Percentiles rank a stretch among this genome's conserved stretches.
phyloP scores from a whole-genome alignment of 2,329 filamentous ascomycete species.

The Mariannaea elegans region DNA sequence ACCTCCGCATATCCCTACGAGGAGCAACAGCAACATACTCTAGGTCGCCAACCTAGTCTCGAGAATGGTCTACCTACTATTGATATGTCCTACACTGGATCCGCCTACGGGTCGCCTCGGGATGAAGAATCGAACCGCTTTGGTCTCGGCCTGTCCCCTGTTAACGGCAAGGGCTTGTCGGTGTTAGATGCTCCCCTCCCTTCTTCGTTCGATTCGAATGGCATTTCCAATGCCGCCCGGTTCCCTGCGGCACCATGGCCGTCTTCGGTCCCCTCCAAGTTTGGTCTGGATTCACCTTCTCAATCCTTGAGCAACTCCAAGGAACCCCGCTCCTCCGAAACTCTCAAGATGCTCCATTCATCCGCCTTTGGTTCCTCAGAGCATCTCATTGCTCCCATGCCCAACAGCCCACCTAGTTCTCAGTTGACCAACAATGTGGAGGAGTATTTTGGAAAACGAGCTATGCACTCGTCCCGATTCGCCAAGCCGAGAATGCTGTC shows the following conservation, averaged over 20 bases:
- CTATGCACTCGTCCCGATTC: conserved; percentile 75
- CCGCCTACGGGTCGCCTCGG: conserved; percentile 82
- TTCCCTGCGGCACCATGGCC: conserved; percentile 83
- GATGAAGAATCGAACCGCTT: conserved; percentile 68
- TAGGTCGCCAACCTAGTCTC: conserved; percentile 60
- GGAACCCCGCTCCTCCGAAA: conserved; percentile 68
- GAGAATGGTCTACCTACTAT: conserved; percentile 66
- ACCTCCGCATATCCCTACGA: conserved; percentile 51
- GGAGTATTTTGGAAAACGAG: conserved; percentile 74
- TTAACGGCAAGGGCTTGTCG: conserved; percentile 77
- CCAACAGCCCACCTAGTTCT: conserved; percentile 59
- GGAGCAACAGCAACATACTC: conserved; percentile 52
- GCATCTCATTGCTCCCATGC: conserved; percentile 63
- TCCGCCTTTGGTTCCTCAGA: conserved; percentile 74
- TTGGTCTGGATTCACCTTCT: conserved; percentile 86
- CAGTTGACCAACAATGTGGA: conserved; percentile 59
- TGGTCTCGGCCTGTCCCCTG: conserved; percentile 82
- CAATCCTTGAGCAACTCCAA: conserved; percentile 73
- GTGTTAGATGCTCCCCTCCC: conserved; percentile 92
- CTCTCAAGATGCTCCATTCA: conserved; percentile 71
- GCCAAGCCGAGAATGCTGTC: conserved; percentile 73
- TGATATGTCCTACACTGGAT: conserved; percentile 66
- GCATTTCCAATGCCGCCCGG: conserved; percentile 88
- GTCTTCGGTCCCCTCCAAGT: conserved; percentile 90
- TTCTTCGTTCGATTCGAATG: conserved; percentile 95